Evolutionary conservation across 2,329 filamentous ascomycete species (phyloP), one percentile per base, ranked within the genome.

Genomic region (Neopestalotiopsis sp.): DNA sequence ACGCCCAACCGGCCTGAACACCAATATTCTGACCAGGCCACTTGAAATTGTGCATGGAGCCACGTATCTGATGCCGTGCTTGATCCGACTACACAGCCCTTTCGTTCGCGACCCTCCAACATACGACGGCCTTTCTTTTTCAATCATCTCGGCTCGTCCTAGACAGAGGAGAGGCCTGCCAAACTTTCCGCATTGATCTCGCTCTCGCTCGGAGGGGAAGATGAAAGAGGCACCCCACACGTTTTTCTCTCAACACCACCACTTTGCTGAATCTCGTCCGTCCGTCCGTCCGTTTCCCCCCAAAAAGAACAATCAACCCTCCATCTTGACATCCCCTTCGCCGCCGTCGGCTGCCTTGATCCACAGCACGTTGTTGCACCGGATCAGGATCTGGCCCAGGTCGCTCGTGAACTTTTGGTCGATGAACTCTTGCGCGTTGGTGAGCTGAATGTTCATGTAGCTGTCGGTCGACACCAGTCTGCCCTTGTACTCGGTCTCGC

Each of bases 331-430:
- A 73, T 90, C 88, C 57, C 83, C 81, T 67, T 85, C 83, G 69
- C 82, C 84, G 69, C 84, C 79, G 68, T 87, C 86, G 64, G 87
- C 88, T 66, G 85, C 85, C 73, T 88, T 87, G 74, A 98, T 95
- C 92, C 94, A 98, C 61, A 98, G 87, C n/a, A 98, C 95, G 79
- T 98, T 98, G 84, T 98, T 98, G 84, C 94, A 97, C 92, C 95
- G 87, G 78, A 99, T 98, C 76, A 99, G 82, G 61, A 99, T 95
- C 82, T 97, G 92, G 6, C 96, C 96, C 73, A 99, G 84, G 63
- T 89, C 89, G 68, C 94, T 95, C 45, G 92, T 94, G 80, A 90
- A 91, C 87, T 97, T 93, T 74, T 94, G 92, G 79, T 94, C 90
- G 78, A 97, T 93, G 83, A 92, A 98, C 82, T 99, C 96, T 83